Evolutionary conservation across 2,329 filamentous ascomycete species (phyloP).

Genomic region (Alternaria gansuensis): DNA sequence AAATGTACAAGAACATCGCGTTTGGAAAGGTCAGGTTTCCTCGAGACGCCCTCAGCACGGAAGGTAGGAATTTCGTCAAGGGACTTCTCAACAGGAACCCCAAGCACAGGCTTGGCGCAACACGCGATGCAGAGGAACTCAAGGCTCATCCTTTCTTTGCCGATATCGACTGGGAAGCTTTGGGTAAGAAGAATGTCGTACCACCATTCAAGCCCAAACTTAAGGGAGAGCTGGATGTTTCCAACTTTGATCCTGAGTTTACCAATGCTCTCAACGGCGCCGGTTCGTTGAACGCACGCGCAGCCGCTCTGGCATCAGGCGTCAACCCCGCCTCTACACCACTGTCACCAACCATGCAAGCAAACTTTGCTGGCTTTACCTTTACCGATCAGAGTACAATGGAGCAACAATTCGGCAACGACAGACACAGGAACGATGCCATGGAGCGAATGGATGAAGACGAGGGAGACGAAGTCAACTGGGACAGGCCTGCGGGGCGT

Average conservation of each 20-base stretch:
- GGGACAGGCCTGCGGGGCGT: slow-evolving; percentile 53
- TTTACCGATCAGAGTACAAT: slow-evolving; percentile 98
- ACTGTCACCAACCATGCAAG: slow-evolving; percentile 92
- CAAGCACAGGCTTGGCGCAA: slow-evolving; percentile 90
- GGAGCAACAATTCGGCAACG: slow-evolving; percentile 74
- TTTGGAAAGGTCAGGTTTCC: slow-evolving; percentile 98
- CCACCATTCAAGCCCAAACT: slow-evolving; percentile 98
- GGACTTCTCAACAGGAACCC: slow-evolving; percentile 96
- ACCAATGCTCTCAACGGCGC: slow-evolving; percentile 91
- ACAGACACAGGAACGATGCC: slow-evolving; percentile 50
- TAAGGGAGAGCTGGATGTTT: slow-evolving; percentile 94
- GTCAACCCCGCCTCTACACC: slow-evolving; percentile 87
- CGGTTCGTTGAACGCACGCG: slow-evolving; percentile 86
- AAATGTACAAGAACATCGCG: slow-evolving; percentile 99
- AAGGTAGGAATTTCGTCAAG: slow-evolving; percentile 98
- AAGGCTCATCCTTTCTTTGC: slow-evolving; percentile 94
- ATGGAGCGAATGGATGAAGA: slow-evolving; percentile 58
- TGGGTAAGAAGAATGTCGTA: slow-evolving; percentile 89
- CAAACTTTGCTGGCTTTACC: slow-evolving; percentile 97
- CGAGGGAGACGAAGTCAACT: slow-evolving; percentile 54
- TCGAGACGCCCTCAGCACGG: slow-evolving; percentile 89
- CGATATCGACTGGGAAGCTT: slow-evolving; percentile 90
- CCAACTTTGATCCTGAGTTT: slow-evolving; percentile 98
- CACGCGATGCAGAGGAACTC: slow-evolving; percentile 89
- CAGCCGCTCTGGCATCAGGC: slow-evolving; percentile 83